These are phyloP conservation scores for Colletotrichum noveboracense DNA, from an alignment of 2,329 filamentous ascomycete species.

Conservation along the genomic window DNA sequence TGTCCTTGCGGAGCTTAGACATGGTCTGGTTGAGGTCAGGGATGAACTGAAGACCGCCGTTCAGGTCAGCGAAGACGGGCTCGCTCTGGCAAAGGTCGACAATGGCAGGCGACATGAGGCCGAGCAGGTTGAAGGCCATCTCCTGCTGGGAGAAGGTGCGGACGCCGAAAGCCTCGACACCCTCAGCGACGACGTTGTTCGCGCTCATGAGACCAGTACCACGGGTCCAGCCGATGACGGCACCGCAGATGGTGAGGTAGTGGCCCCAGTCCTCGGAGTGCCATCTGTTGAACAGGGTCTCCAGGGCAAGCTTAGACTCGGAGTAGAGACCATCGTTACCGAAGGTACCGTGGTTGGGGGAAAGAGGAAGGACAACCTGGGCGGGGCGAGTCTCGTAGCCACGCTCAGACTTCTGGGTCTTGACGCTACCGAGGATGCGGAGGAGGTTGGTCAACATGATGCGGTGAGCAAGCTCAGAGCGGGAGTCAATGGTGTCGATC, in stretches of 20 bases:
- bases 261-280: slow-evolving; percentile 96
- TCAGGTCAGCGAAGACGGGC: slow-evolving; percentile 95
- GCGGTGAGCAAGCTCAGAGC: slow-evolving; percentile 95
- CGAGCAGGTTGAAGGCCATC: slow-evolving; percentile 98
- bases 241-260: slow-evolving; percentile 97
- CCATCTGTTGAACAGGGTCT: slow-evolving; percentile 99
- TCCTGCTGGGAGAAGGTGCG: slow-evolving; percentile 99
- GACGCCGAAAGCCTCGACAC: slow-evolving; percentile 94
- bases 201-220: slow-evolving; percentile 97
- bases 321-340: slow-evolving; percentile 98
- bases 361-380: slow-evolving; percentile 94
- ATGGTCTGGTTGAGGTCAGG: slow-evolving; percentile 94
- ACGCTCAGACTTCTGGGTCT: slow-evolving; percentile 84
- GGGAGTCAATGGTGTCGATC: slow-evolving; percentile 95
- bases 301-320: slow-evolving; percentile 94
- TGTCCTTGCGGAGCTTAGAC: slow-evolving; percentile 90
- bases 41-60: slow-evolving; percentile 97
- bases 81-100: slow-evolving; percentile 95
- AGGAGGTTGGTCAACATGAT: slow-evolving; percentile 99
- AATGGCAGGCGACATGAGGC: slow-evolving; percentile 91
- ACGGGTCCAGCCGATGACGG: slow-evolving; percentile 98
- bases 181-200: slow-evolving; percentile 97
- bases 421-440: slow-evolving; percentile 88
- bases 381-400: slow-evolving; percentile 95
- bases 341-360: slow-evolving; percentile 98